phyloP scores from a whole-genome alignment of 305 asterid species.

The Fraxinus xanthoxyloides region DNA sequence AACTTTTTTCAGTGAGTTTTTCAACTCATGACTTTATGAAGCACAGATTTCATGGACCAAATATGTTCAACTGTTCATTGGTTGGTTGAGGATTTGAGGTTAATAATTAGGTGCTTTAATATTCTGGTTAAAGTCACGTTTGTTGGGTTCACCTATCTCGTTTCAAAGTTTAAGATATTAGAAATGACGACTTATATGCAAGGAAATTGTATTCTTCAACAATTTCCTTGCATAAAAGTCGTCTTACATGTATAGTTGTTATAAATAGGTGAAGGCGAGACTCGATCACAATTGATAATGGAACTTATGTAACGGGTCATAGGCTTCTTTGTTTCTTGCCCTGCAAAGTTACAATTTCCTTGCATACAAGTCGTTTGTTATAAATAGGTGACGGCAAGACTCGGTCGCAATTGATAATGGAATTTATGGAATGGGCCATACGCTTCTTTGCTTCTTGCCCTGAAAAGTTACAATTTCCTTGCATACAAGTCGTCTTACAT shows the following conservation, averaged over 20 bases:
- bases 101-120: background rate
- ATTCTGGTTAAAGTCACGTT: background rate
- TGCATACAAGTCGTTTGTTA: background rate
- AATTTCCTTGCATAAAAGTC: background rate
- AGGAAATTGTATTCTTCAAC: background rate
- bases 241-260: background rate
- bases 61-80: constrained; percentile 18
- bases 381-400: background rate
- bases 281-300: too few species aligned
- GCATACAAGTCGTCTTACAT: background rate
- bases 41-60: background rate
- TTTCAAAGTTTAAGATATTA: background rate
- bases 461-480: background rate
- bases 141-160: background rate
- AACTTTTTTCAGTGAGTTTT: background rate
- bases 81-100: constrained; percentile 24
- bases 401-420: background rate
- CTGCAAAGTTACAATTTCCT: background rate
- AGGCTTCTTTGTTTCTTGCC: too few species aligned
- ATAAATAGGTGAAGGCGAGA: too few species aligned
- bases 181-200: background rate
- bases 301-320: too few species aligned
- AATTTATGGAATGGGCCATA: too few species aligned
- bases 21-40: background rate
- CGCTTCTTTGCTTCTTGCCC: too few species aligned